Conservation (phyloP, 2,329 filamentous ascomycete species). For the Botrytis fragariae region DNA sequence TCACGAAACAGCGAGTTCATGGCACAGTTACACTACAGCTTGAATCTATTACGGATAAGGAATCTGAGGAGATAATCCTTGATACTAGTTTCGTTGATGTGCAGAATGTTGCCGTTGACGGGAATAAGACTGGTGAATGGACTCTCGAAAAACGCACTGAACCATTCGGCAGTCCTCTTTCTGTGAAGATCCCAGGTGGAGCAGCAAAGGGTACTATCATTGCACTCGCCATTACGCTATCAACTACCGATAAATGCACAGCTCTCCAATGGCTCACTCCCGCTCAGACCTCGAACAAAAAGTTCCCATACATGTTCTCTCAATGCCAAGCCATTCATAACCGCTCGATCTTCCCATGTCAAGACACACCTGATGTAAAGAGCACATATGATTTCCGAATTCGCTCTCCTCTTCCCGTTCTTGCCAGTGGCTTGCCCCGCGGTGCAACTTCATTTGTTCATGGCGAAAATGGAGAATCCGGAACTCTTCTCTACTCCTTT, state of each 20-base stretch:
- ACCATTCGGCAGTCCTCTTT: conserved; percentile 72
- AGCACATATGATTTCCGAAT: conserved; percentile 91
- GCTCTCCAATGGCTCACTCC: conserved; percentile 94
- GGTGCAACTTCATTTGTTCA: conserved; percentile 51
- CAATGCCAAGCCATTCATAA: conserved; percentile 97
- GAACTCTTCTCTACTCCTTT: conserved; percentile 71
- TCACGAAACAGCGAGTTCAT: conserved; percentile 71
- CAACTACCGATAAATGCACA: conserved; percentile 85
- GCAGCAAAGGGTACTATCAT: conserved; percentile 52
- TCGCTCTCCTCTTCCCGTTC: conserved; percentile 80
- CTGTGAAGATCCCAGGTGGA: conserved; percentile 58
- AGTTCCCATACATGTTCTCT: conserved; percentile 96
- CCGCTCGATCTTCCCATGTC: conserved; percentile 90
- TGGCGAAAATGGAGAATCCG: conserved; percentile 50
- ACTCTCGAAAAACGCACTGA: conserved; percentile 62
- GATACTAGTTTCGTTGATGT: conserved; percentile 86
- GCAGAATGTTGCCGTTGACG: conserved; percentile 66
- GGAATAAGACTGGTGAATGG: conserved; percentile 61
- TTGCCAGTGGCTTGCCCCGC: conserved; percentile 76
- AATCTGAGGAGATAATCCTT: conserved; percentile 74
- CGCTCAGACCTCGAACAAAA: conserved; percentile 91
- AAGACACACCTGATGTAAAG: conserved; percentile 97
- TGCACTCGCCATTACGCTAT: conserved; percentile 62
- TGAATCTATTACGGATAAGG: conserved; percentile 70
- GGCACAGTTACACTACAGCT: conserved; percentile 76